Evolutionary conservation across 805 yeast species (phyloP).

Genomic region (Grigorovia transvaalensis): DNA sequence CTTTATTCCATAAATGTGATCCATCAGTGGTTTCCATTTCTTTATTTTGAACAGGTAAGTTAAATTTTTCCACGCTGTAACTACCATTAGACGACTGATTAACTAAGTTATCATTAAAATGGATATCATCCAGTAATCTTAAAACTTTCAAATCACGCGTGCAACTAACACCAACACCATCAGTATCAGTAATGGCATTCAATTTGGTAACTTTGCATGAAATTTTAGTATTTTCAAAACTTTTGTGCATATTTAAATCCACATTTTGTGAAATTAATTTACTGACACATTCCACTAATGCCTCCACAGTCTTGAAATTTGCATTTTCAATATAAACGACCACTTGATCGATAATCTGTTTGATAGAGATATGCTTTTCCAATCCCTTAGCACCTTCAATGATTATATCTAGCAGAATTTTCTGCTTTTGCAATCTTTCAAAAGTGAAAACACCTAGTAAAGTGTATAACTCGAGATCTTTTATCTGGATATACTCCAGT

Average conservation of each 20-base stretch:
- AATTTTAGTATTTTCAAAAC: background rate
- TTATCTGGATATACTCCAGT: slow-evolving; percentile 30
- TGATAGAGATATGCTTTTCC: slow-evolving; percentile 12
- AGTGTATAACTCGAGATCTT: slow-evolving; percentile 50
- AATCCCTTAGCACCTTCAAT: slow-evolving; percentile 33
- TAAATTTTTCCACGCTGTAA: slow-evolving; percentile 11
- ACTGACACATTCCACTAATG: slow-evolving; percentile 66
- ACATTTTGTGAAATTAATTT: slow-evolving; percentile 40
- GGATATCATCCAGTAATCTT: background rate
- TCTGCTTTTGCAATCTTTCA: slow-evolving; percentile 76
- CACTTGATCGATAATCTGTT: slow-evolving; percentile 40
- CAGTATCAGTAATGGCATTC: slow-evolving; percentile 75
- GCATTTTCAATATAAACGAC: slow-evolving; percentile 60
- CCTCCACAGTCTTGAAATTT: slow-evolving; percentile 87
- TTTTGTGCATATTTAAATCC: slow-evolving; percentile 1
- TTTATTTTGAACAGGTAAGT: slow-evolving; percentile 26
- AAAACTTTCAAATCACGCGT: slow-evolving; percentile 38
- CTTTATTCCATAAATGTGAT: slow-evolving; percentile 28
- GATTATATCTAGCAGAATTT: slow-evolving; percentile 47
- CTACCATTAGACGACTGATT: background rate
- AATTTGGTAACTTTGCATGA: slow-evolving; percentile 69
- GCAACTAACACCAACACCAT: slow-evolving; percentile 83
- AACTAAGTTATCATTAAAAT: background rate
- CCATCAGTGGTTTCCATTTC: background rate
- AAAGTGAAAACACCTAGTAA: slow-evolving; percentile 90